Evolutionary conservation across 192 early-diverging fungal genomes (phyloP).

Genomic region (Paraglomus occultum): DNA sequence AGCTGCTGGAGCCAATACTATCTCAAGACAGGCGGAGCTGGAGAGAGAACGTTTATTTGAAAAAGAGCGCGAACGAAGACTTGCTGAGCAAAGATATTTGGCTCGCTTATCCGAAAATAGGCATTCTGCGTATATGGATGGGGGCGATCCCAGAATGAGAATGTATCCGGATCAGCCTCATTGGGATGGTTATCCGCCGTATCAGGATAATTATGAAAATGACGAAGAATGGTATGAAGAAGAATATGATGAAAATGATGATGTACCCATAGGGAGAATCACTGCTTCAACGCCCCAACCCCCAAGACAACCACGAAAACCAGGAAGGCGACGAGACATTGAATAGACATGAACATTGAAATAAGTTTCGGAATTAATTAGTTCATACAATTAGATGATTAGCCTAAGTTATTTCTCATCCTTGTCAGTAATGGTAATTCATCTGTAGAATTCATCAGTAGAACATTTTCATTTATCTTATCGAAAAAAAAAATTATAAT

Average conservation of each 20-base stretch:
- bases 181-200: conserved; percentile 7
- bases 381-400: too few species aligned
- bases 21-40: conserved; percentile 10
- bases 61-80: conserved; percentile 24
- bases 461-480: too few species aligned
- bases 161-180: conserved; percentile 11
- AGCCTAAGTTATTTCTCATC: too few species aligned
- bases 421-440: too few species aligned
- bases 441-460: too few species aligned
- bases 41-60: conserved; percentile 23
- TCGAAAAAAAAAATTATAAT: too few species aligned
- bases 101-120: not conserved
- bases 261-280: conserved; percentile 19
- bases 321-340: not conserved
- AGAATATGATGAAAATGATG: conserved; percentile 17
- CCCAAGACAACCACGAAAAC: not conserved
- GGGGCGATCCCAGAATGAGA: conserved; percentile 14
- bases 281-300: not conserved
- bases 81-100: conserved; percentile 26
- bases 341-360: conserved; percentile 15
- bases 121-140: not conserved
- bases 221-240: conserved; percentile 2
- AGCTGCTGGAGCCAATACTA: not conserved
- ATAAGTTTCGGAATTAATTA: too few species aligned
- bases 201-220: conserved; percentile 3